Evolutionary conservation across 2,329 filamentous ascomycete genomes (phyloP).

Genomic region (Colletotrichum filicis): DNA sequence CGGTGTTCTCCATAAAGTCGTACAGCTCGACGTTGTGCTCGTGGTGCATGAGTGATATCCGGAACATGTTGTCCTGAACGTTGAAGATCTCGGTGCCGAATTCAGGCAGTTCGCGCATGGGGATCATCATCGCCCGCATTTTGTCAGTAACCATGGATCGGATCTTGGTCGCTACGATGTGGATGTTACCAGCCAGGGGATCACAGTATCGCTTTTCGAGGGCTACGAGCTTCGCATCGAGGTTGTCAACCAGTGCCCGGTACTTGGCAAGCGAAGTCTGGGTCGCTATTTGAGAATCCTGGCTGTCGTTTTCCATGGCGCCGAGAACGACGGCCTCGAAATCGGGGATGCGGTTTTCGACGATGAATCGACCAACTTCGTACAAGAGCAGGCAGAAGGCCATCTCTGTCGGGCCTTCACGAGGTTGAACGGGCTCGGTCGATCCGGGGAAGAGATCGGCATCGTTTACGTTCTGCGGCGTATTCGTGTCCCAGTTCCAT

Average conservation of each 20-base stretch:
- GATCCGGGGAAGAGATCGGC: slow-evolving; percentile 66
- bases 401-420: slow-evolving; percentile 71
- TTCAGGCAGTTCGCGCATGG: slow-evolving; percentile 58
- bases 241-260: slow-evolving; percentile 50
- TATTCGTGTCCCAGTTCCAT: slow-evolving; percentile 65
- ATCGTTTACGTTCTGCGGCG: slow-evolving; percentile 69
- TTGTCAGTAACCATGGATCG: slow-evolving; percentile 61
- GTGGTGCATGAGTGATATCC: slow-evolving; percentile 59
- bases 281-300: slow-evolving; percentile 61
- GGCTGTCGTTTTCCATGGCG: slow-evolving; percentile 49
- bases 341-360: slow-evolving; percentile 52
- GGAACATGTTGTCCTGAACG: slow-evolving; percentile 65
- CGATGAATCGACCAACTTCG: slow-evolving; percentile 61
- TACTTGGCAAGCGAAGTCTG: slow-evolving; percentile 53
- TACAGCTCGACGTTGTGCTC: slow-evolving; percentile 60
- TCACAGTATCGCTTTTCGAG: slow-evolving; percentile 64
- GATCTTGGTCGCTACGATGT: slow-evolving; percentile 60
- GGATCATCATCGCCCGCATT: slow-evolving; percentile 58
- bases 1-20: slow-evolving; percentile 52
- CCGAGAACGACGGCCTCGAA: slow-evolving; percentile 54
- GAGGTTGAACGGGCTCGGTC: slow-evolving; percentile 59
- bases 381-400: slow-evolving; percentile 64
- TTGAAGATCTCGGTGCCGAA: slow-evolving; percentile 61
- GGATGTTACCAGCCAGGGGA: slow-evolving; percentile 61
- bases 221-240: slow-evolving; percentile 55